A percentile compares a stretch with the other conserved stretches of the same genome.
Conservation (phyloP, 73 alveolate species). For the Blepharisma japonicum region DNA sequence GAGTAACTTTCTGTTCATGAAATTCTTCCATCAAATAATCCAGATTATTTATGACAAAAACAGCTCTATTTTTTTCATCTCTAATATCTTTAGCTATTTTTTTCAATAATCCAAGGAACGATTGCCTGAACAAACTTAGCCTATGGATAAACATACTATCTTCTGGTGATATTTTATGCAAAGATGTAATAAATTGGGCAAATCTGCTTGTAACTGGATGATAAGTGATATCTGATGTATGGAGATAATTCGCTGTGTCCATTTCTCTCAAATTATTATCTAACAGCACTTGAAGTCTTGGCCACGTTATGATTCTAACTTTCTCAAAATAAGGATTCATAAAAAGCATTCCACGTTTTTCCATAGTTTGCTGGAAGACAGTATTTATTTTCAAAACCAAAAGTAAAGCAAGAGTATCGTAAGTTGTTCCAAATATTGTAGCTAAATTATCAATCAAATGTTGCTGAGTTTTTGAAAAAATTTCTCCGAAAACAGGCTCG, state of each 20-base stretch:
- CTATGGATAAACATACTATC: conserved; percentile 12
- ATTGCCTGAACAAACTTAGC: neutral
- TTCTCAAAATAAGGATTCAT: conserved; percentile 28
- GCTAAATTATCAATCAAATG: neutral
- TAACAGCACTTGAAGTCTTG: conserved; percentile 13
- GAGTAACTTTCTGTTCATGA: conserved; percentile 27
- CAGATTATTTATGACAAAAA: conserved; percentile 13
- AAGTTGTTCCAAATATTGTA: neutral
- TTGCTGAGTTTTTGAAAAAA: conserved; percentile 20
- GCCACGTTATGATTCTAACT: conserved; percentile 25
- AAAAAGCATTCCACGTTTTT: conserved; percentile 6
- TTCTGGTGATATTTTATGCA: conserved; percentile 22
- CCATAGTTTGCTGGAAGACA: neutral
- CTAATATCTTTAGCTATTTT: neutral
- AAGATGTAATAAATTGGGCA: neutral
- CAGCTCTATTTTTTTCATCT: conserved; percentile 21
- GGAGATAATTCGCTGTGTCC: conserved; percentile 9
- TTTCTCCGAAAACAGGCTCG: conserved; percentile 29
- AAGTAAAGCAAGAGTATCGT: conserved; percentile 8
- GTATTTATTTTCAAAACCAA: conserved; percentile 7
- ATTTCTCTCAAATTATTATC: neutral
- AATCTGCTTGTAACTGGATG: conserved; percentile 21
- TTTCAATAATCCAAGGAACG: conserved; percentile 2
- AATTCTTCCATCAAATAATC: conserved; percentile 31
- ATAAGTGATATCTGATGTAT: neutral